These are phyloP conservation scores for Fusarium annulatum DNA, from an alignment of 2,329 filamentous ascomycete genomes.

Conservation along the genomic window DNA sequence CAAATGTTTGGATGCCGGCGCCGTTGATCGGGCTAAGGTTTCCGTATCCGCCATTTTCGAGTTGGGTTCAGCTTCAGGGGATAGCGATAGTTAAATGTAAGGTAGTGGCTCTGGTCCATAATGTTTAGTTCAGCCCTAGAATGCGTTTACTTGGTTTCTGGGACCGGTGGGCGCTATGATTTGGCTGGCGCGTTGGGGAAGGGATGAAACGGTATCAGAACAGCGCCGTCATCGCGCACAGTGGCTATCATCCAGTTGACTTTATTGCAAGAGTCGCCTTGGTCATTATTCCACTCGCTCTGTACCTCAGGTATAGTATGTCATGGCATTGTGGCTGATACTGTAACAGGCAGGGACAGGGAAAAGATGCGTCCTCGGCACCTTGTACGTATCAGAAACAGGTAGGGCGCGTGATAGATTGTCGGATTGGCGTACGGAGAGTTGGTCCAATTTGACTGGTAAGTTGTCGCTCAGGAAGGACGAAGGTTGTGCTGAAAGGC, in stretches of 20 bases:
- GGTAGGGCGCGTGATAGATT: constrained; percentile 18
- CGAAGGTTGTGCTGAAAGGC: constrained; percentile 4
- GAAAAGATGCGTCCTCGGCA: background rate
- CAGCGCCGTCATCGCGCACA: constrained; percentile 26
- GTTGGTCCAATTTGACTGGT: background rate
- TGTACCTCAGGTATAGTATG: background rate
- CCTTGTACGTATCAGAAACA: background rate
- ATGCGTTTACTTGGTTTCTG: constrained; percentile 33
- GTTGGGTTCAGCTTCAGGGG: constrained; percentile 37
- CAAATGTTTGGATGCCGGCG: constrained; percentile 31
- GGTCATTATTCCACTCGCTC: background rate
- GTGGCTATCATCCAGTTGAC: constrained; percentile 1
- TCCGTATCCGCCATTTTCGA: constrained; percentile 33
- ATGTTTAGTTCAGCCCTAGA: constrained; percentile 44
- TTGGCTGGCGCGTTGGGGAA: constrained; percentile 36
- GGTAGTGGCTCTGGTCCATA: constrained; percentile 10
- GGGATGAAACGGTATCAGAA: constrained; percentile 33
- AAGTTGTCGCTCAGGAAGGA: constrained; percentile 8
- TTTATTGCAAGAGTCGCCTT: background rate
- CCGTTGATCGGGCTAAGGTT: constrained; percentile 36
- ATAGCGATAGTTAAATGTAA: constrained; percentile 25
- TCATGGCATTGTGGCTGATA: constrained; percentile 27
- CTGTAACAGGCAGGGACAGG: constrained; percentile 3
- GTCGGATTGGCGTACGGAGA: constrained; percentile 15
- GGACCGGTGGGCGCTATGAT: constrained; percentile 39